Evolutionary conservation across 306 rosid species (phyloP), one percentile per base, ranked within the genome.

Genomic region (Coriaria nepalensis): DNA sequence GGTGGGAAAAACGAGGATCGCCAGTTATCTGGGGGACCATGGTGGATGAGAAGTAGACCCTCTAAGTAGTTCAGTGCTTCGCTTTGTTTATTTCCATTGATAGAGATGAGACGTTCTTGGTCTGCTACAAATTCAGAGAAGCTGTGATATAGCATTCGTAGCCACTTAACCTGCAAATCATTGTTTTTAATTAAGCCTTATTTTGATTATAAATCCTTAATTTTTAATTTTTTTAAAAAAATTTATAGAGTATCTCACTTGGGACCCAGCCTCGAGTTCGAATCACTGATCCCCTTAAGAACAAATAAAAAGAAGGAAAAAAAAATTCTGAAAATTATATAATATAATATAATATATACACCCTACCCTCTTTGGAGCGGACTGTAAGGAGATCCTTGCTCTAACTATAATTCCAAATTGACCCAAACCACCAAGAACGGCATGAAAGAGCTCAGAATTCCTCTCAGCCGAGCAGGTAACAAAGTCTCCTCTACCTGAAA

Each of bases 1-100:
- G 14, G 43, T 51, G 96, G 94, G 40, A 83, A 88, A 72, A 88
- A 88, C 38, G 96, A 83, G 58, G 96, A 88, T 53, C 96, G 68
- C 96, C 96, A 88, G 45, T 59, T 88, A 66, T 83, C 68, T 15
- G 78, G 77, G 33, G 86, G 56, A 11, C 81, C 86, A 39, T 76
- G 86, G 62, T 81, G 65, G 71, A 80, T 60, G 48, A 88, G 72
- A 54, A 88, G 70, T 36, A 73, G 63, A 41, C 96, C 96, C 73
- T 83, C 96, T 70, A 88, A 59, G 55, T 83, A 88, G 62, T 88
- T 64, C 37, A 88, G 68, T 9, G 70, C 79, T 12, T 50, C 59
- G 4, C 37, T 57, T 15, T 68, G 66, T 11, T 55, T 50, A 40
- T 43, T 65, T 49, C 65, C 69, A 32, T 64, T 54, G 4, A 33